phyloP scores from a whole-genome alignment of 139 green algal genomes.

The Edaphochlamys debaryana region DNA sequence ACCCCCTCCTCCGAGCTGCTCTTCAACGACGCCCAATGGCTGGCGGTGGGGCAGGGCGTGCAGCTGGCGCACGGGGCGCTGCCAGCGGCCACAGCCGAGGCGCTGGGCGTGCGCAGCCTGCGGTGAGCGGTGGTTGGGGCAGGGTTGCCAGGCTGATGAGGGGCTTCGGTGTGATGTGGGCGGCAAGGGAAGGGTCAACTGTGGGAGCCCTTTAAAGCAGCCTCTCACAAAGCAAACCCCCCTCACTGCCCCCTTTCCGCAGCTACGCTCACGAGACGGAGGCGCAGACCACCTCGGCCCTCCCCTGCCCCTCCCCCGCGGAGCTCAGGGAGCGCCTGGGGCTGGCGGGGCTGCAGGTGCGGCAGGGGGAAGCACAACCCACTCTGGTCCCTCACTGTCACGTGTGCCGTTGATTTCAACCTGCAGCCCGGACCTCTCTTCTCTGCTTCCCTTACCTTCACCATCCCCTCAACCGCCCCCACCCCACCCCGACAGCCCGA shows the following conservation, averaged over 20 bases:
- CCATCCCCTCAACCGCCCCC: too few relatives aligned
- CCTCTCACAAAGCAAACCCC: too few relatives aligned
- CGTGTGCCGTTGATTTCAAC: too few relatives aligned
- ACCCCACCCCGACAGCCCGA: too few relatives aligned
- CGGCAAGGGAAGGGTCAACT: too few relatives aligned
- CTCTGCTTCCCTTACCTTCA: too few relatives aligned
- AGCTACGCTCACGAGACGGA: constrained; percentile 45
- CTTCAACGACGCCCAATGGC: constrained; percentile 78
- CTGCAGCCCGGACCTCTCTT: too few relatives aligned
- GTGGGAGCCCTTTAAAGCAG: too few relatives aligned
- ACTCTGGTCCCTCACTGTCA: too few relatives aligned
- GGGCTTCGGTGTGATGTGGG: background rate
- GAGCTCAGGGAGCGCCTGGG: constrained; percentile 36
- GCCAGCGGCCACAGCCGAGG: constrained; percentile 58
- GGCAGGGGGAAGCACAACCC: too few relatives aligned
- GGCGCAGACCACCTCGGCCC: constrained; percentile 32
- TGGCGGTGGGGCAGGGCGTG: constrained; percentile 44
- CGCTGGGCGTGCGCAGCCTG: constrained; percentile 62
- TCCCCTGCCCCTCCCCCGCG: constrained; percentile 39
- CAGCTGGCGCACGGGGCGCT: constrained; percentile 66
- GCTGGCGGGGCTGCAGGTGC: background rate
- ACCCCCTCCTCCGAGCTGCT: constrained; percentile 49
- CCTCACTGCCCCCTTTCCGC: too few relatives aligned
- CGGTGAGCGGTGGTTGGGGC: constrained; percentile 13
- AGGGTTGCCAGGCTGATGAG: background rate